Conservation (phyloP, 495 filamentous ascomycete species). For the Hyaloscypha variabilis region DNA sequence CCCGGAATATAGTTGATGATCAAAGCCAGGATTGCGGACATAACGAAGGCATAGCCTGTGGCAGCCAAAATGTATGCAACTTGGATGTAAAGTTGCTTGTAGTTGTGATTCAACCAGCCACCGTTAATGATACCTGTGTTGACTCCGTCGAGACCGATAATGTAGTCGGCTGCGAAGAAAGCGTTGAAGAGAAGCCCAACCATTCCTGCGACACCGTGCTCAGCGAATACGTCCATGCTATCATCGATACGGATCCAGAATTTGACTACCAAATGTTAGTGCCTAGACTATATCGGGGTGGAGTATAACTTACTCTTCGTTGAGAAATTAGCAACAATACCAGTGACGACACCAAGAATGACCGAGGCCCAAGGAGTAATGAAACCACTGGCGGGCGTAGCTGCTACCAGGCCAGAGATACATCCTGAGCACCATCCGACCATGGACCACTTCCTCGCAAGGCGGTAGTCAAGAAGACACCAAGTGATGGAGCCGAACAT, state of each 20-base stretch:
- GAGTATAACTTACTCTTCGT: slow-evolving; percentile 70
- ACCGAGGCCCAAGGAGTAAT: slow-evolving; percentile 91
- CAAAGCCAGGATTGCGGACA: slow-evolving; percentile 83
- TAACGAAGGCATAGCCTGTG: slow-evolving; percentile 77
- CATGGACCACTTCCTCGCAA: slow-evolving; percentile 98
- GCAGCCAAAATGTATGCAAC: slow-evolving; percentile 83
- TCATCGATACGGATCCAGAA: slow-evolving; percentile 95
- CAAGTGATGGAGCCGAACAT: slow-evolving; percentile 87
- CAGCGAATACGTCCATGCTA: slow-evolving; percentile 96
- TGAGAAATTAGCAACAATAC: slow-evolving; percentile 86
- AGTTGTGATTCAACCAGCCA: slow-evolving; percentile 90
- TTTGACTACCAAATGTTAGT: slow-evolving; percentile 65
- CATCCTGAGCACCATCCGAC: slow-evolving; percentile 98
- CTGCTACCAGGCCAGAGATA: slow-evolving; percentile 87
- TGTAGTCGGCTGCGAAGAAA: slow-evolving; percentile 83
- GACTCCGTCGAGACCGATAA: slow-evolving; percentile 92
- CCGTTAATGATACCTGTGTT: slow-evolving; percentile 73
- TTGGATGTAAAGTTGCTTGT: slow-evolving; percentile 86
- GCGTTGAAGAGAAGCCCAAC: slow-evolving; percentile 92
- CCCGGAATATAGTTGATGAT: slow-evolving; percentile 86
- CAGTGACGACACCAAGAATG: slow-evolving; percentile 81
- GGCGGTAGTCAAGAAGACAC: slow-evolving; percentile 90
- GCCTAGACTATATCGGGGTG: slow-evolving; percentile 21
- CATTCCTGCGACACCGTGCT: slow-evolving; percentile 95
- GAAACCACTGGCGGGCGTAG: slow-evolving; percentile 85